Conservation (phyloP, 352 stramenopile species). For the Pseudoperonospora humuli region DNA sequence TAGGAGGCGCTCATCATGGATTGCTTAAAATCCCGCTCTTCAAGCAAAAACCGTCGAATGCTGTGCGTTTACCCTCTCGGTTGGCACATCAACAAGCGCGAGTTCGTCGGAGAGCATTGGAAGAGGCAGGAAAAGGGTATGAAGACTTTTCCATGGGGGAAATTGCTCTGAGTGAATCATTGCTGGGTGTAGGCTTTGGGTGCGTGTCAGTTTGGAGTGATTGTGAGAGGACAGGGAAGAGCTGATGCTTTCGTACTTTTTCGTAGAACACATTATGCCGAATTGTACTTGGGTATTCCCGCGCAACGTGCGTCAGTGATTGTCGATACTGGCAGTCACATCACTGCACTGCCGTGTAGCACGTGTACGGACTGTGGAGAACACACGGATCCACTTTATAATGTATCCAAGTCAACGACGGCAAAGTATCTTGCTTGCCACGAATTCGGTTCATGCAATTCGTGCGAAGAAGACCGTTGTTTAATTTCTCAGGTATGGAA, state of each 20-base stretch:
- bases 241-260: conserved; percentile 2
- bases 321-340: conserved; percentile 74
- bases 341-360: conserved; percentile 71
- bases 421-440: conserved; percentile 58
- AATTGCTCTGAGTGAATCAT: conserved; percentile 51
- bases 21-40: conserved; percentile 27
- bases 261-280: conserved; percentile 74
- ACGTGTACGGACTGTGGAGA: conserved; percentile 54
- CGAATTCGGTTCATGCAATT: conserved; percentile 40
- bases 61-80: conserved; percentile 8
- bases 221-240: not conserved
- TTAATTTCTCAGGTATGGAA: conserved; percentile 61
- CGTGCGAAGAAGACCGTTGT: conserved; percentile 57
- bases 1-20: not conserved
- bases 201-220: conserved; percentile 21
- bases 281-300: conserved; percentile 74
- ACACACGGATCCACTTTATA: conserved; percentile 71
- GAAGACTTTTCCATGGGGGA: conserved; percentile 16
- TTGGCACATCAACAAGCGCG: conserved; percentile 39
- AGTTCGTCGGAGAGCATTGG: conserved; percentile 31
- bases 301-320: conserved; percentile 81
- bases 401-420: conserved; percentile 70
- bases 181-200: conserved; percentile 62
- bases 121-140: conserved; percentile 1
- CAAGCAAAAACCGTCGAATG: conserved; percentile 10